A percentile compares a stretch with the other conserved stretches of the same genome.
Evolutionary conservation across 139 green algal genomes (phyloP).

Genomic region (Chlorokybus atmophyticus): DNA sequence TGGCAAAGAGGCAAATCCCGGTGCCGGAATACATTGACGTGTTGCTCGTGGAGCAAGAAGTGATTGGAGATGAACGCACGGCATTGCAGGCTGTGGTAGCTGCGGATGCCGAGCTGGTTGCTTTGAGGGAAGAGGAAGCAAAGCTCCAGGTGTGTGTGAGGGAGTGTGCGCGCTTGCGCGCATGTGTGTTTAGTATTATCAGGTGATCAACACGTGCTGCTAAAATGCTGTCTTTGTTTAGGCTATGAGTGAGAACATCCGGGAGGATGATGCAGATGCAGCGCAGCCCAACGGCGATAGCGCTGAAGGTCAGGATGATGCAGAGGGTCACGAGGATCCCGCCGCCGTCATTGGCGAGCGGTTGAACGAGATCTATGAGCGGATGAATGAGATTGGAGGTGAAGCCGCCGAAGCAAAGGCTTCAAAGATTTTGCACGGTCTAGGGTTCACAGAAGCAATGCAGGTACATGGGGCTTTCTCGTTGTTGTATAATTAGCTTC

Average conservation of each 20-base stretch:
- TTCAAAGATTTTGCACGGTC: slow-evolving; percentile 91
- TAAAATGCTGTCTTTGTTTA: too few relatives aligned
- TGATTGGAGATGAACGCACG: slow-evolving; percentile 56
- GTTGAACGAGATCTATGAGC: slow-evolving; percentile 85
- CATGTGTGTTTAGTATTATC: too few relatives aligned
- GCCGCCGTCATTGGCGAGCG: slow-evolving; percentile 27
- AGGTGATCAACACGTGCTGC: too few relatives aligned
- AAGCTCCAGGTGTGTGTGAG: slow-evolving; percentile 5
- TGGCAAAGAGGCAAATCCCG: slow-evolving; percentile 71
- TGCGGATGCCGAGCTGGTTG: slow-evolving; percentile 85
- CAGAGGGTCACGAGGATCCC: slow-evolving; percentile 10
- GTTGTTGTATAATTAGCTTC: too few relatives aligned
- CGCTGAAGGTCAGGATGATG: not conserved
- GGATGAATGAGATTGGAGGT: slow-evolving; percentile 64
- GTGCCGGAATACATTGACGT: slow-evolving; percentile 93
- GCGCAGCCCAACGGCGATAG: too few relatives aligned
- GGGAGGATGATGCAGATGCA: slow-evolving; percentile 5
- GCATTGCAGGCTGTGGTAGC: slow-evolving; percentile 69
- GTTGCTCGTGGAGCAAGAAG: slow-evolving; percentile 97
- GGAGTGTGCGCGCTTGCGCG: too few relatives aligned
- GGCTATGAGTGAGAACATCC: too few relatives aligned
- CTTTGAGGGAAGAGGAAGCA: slow-evolving; percentile 69
- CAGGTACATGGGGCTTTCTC: slow-evolving; percentile 35
- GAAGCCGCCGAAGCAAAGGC: slow-evolving; percentile 75
- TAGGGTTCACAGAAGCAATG: slow-evolving; percentile 86